Conservation (phyloP, 371 early-diverging fungal species). For the Basidiobolus meristosporus region DNA sequence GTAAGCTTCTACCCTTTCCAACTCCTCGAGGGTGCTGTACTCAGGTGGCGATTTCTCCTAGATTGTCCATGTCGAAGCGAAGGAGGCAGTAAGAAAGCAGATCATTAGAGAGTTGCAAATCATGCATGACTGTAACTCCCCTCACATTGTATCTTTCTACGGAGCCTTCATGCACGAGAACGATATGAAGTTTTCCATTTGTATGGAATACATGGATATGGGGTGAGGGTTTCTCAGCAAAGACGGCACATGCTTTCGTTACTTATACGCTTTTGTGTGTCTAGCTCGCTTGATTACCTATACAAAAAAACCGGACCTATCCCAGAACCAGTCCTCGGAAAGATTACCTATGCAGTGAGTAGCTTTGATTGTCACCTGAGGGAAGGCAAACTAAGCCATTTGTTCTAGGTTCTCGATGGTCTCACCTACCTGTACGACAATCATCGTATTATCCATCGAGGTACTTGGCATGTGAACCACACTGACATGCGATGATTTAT, state of each 20-base stretch:
- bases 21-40: too few species aligned
- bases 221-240: slow-evolving; percentile 20
- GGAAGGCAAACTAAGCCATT: neutral
- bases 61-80: slow-evolving; percentile 64
- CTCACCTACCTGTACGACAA: slow-evolving; percentile 64
- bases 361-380: neutral
- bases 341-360: slow-evolving; percentile 51
- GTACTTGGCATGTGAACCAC: slow-evolving; percentile 15
- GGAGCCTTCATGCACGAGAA: slow-evolving; percentile 64
- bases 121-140: slow-evolving; percentile 67
- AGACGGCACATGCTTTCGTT: neutral
- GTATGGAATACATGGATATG: slow-evolving; percentile 83
- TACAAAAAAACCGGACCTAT: slow-evolving; percentile 59
- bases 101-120: slow-evolving; percentile 75
- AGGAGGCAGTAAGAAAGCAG: slow-evolving; percentile 51
- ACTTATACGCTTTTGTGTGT: slow-evolving; percentile 1
- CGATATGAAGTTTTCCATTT: slow-evolving; percentile 71
- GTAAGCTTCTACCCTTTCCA: too few species aligned
- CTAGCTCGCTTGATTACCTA: slow-evolving; percentile 54
- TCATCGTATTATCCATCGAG: slow-evolving; percentile 76
- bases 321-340: slow-evolving; percentile 50
- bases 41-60: too few species aligned
- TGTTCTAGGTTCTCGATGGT: slow-evolving; percentile 40
- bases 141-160: slow-evolving; percentile 75
- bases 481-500: neutral